Evolutionary conservation across 1,284 basidiomycete genomes (phyloP).

Genomic region (Rhodotorula sp.): DNA sequence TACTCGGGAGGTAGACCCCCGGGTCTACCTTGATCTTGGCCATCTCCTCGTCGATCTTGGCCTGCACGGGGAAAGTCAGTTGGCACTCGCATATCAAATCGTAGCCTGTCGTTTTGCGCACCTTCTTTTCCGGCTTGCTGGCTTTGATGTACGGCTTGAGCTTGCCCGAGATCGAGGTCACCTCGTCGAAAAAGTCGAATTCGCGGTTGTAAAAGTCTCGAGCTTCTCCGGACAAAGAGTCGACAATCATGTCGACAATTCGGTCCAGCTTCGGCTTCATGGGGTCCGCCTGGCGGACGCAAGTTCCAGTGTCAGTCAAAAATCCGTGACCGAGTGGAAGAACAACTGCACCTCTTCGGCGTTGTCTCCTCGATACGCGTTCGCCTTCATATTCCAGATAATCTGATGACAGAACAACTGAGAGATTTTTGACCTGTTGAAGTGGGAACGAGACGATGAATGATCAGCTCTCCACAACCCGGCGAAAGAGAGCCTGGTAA

Average conservation of each 20-base stretch:
- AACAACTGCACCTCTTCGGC: conserved; percentile 66
- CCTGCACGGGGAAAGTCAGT: conserved; percentile 55
- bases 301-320: not conserved
- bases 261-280: conserved; percentile 92
- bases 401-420: conserved; percentile 99
- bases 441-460: not conserved
- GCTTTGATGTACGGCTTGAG: conserved; percentile 96
- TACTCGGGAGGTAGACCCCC: conserved; percentile 95
- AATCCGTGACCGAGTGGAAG: not conserved
- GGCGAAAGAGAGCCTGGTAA: not conserved
- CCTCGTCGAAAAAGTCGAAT: conserved; percentile 93
- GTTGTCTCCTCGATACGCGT: conserved; percentile 88
- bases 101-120: conserved; percentile 42
- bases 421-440: conserved; percentile 73
- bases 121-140: conserved; percentile 96
- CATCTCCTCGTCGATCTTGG: conserved; percentile 99
- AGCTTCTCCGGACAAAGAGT: conserved; percentile 85
- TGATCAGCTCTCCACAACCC: no score
- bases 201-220: conserved; percentile 90
- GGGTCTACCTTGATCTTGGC: conserved; percentile 87
- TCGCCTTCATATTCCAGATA: conserved; percentile 99
- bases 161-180: conserved; percentile 97
- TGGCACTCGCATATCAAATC: no score
- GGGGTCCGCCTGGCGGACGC: conserved; percentile 68
- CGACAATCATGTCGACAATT: conserved; percentile 79